Conservation (phyloP, 225 moss, liverwort and hornwort genomes). For the Lunularia cruciata region DNA sequence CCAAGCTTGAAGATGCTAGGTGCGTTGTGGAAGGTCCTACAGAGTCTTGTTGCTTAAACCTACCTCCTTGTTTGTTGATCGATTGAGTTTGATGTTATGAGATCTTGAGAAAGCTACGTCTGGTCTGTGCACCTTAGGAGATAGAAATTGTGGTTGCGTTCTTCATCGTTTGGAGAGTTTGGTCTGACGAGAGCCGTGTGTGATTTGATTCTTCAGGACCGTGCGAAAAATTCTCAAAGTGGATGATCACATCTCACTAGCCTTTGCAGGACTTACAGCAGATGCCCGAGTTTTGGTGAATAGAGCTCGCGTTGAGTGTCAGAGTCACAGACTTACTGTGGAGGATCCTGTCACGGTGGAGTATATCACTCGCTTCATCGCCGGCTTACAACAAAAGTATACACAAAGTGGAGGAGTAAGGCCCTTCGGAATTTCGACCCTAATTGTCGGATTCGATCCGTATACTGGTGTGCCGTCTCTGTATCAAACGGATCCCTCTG, state of each 20-base stretch:
- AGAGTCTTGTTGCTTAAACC: neutral
- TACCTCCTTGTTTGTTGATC: neutral
- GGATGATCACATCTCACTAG: slow-evolving; percentile 95
- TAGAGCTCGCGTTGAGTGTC: slow-evolving; percentile 90
- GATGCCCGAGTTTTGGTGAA: slow-evolving; percentile 97
- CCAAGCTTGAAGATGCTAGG: slow-evolving; percentile 96
- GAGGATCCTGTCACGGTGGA: slow-evolving; percentile 98
- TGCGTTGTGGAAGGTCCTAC: slow-evolving; percentile 19
- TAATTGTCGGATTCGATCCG: slow-evolving; percentile 96
- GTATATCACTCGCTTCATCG: slow-evolving; percentile 95
- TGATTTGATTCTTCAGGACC: slow-evolving; percentile 58
- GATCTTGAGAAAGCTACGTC: neutral
- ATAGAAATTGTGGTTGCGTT: neutral
- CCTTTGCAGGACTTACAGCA: slow-evolving; percentile 92
- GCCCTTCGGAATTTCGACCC: slow-evolving; percentile 92
- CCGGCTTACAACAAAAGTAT: slow-evolving; percentile 96
- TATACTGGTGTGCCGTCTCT: slow-evolving; percentile 81
- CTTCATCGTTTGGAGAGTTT: neutral
- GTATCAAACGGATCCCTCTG: slow-evolving; percentile 96
- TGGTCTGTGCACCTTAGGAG: neutral
- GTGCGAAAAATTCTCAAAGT: slow-evolving; percentile 91
- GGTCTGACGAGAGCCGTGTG: neutral
- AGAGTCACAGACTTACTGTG: slow-evolving; percentile 95
- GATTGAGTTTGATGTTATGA: neutral
- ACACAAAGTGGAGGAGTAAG: slow-evolving; percentile 96